A percentile compares a stretch with the other conserved stretches of the same genome.
phyloP scores from a whole-genome alignment of 116 monocot species.

The Thalassia testudinum region DNA sequence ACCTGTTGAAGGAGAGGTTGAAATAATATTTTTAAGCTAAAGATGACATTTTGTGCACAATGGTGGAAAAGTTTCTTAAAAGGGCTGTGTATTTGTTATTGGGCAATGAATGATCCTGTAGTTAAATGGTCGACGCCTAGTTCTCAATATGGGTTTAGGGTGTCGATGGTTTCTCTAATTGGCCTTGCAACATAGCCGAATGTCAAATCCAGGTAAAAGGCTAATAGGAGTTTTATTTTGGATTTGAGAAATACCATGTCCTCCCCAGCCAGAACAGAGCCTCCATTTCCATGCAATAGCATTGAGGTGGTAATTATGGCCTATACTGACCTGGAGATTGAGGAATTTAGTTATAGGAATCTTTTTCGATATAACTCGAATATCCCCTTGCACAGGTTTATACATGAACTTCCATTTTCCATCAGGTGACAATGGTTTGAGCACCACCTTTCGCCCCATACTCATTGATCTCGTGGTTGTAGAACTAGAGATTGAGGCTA shows the following conservation, averaged over 20 bases:
- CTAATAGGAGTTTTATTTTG: slow-evolving; percentile 69
- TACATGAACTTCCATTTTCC: slow-evolving; percentile 77
- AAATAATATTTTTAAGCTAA: too few species aligned
- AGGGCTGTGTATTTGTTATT: too few species aligned
- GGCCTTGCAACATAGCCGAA: slow-evolving; percentile 86
- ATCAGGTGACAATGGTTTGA: slow-evolving; percentile 60
- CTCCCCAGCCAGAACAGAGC: slow-evolving; percentile 82
- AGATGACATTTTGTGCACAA: too few species aligned
- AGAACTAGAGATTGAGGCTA: slow-evolving; percentile 82
- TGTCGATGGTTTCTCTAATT: too few species aligned
- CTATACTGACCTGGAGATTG: slow-evolving; percentile 91
- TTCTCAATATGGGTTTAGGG: too few species aligned
- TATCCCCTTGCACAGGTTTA: slow-evolving; percentile 63
- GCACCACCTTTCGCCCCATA: slow-evolving; percentile 69
- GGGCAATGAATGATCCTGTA: too few species aligned
- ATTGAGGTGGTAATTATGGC: slow-evolving; percentile 70
- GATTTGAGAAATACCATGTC: slow-evolving; percentile 89
- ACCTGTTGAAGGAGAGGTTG: too few species aligned
- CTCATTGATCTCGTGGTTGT: slow-evolving; percentile 62
- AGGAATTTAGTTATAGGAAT: slow-evolving; percentile 72
- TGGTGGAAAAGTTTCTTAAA: too few species aligned
- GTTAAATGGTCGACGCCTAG: too few species aligned
- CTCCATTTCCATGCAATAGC: slow-evolving; percentile 96
- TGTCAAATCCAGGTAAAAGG: slow-evolving; percentile 77
- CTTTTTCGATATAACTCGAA: slow-evolving; percentile 79